Evolutionary conservation across 1,139 yeast species (phyloP).

Genomic region (Entelexis sorbosivorans): DNA sequence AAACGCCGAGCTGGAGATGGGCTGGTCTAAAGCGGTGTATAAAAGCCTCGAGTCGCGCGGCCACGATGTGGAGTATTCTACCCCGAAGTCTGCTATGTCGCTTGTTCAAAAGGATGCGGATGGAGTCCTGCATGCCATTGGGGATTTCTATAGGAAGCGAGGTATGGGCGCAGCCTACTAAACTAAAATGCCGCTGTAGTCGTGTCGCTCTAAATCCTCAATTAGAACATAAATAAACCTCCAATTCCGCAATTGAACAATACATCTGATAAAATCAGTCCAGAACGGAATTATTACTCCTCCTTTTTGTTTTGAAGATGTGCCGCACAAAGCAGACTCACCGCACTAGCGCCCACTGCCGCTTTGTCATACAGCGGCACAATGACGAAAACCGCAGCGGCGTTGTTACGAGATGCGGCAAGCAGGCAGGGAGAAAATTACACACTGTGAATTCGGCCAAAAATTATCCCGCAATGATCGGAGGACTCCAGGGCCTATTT

Average conservation of each 20-base stretch:
- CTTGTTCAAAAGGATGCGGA: slow-evolving; percentile 34
- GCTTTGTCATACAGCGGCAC: not conserved
- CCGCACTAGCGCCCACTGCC: too few relatives aligned
- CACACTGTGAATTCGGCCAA: not conserved
- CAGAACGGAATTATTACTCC: too few relatives aligned
- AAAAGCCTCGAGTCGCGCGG: slow-evolving; percentile 34
- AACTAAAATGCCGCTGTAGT: too few relatives aligned
- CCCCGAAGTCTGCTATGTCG: slow-evolving; percentile 41
- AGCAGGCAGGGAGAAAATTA: not conserved
- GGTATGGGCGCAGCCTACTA: slow-evolving; percentile 39
- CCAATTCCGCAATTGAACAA: too few relatives aligned
- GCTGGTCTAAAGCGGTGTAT: slow-evolving; percentile 30
- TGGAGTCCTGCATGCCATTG: slow-evolving; percentile 42
- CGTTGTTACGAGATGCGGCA: not conserved
- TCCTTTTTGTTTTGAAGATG: too few relatives aligned
- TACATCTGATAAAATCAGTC: too few relatives aligned
- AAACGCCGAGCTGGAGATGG: slow-evolving; percentile 47
- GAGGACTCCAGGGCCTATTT: slow-evolving; percentile 7
- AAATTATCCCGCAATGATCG: slow-evolving; percentile 1
- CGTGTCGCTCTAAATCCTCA: too few relatives aligned
- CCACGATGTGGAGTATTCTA: slow-evolving; percentile 31
- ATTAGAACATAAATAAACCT: too few relatives aligned
- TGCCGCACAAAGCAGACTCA: too few relatives aligned
- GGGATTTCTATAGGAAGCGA: slow-evolving; percentile 49
- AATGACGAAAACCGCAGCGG: not conserved